Evolutionary conservation across 257 asterid genomes (phyloP), one percentile per base, ranked within the genome.

Genomic region (Vinca minor): DNA sequence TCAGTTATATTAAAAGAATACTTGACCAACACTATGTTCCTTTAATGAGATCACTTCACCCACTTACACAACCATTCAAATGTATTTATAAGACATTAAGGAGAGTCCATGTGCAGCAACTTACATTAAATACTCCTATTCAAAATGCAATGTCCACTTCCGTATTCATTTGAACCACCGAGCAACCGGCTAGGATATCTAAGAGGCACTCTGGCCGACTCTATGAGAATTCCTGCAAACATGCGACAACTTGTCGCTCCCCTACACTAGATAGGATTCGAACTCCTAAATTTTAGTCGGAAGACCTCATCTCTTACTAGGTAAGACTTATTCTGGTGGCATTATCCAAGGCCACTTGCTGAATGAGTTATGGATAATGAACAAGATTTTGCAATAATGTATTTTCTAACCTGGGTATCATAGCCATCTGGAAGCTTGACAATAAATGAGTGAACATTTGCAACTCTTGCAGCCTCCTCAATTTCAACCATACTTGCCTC

Each of bases 391-490:
- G 55, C 31, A 39, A 15, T 31, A 39, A 23, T 56, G 28, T 5
- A 31, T 31, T 49, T 23, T 17, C 85, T 64, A 48, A 88, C 94
- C 94, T 83, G 96, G 72, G 94, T 82, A 63, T 88, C 94, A 32
- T 83, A 88, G 63, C 94, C 96, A 68, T 85, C 81, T 6, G 96
- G 89, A 44, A 85, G 91, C 82, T 88, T 88, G 74, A 83, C 82
- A 25, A 88, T 69, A 76, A 89, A 89, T 6, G 94, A 85, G 75
- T 85, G 91, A 0, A 94, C 96, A 54, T 89, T 89, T 15, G 96
- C 91, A 49, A 87, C 95, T 70, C 95, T 75, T 0, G 96, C 86
- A 65, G 96, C 96, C 65, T 87, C 95, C 75, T 88, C 96, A 4
- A 88, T 67, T 73, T 88, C 89, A 1, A 75, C 64, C 59, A 74